Base-by-base conservation (phyloP, 192 early-diverging fungal genomes). In the Umbelopsis isabellina region DNA sequence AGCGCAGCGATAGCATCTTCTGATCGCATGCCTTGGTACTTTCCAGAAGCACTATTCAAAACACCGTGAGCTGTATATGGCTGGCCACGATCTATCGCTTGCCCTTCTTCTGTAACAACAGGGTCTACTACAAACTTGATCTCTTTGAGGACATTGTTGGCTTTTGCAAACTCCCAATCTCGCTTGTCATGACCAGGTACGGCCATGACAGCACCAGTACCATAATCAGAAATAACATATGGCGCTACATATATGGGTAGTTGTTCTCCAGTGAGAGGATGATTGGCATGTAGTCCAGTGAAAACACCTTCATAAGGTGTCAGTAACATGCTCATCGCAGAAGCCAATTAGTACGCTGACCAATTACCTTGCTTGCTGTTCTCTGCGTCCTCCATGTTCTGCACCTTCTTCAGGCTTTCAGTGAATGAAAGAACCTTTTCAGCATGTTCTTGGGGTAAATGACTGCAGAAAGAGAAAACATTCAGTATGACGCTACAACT, bases 161-260 rank as follows among this genome's bases (percentile, higher is more conserved):
- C 75, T 30, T 77, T 72, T 61, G 86, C 84, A 75, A 94, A 94
- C 41, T 85, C 83, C 72, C 80, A 86, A 75, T 94, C 92, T 20
- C 92, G 84, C 74, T 85, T 75, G 51, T 94, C 92, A 69, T 94
- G 91, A 8, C 85, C 91, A 4, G 92, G 92, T 15, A 94, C 92
- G n/a, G 89, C 92, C 92, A 94, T 94, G 22, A 94, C 89, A 3
- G 92, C 91, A 16, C 92, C 92, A 0, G 91, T 91, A 1, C 91
- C 92, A 75, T 94, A 94, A 46, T 89, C 85, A 0, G 88, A 84
- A 1, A 92, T 68, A 0, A 94, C 92, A 74, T 94, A 94, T 47
- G 85, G 84, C 13, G 90, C 87, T 6, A 90, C 81, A 65, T 90
- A 94, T 18, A 94, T 80, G 1, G 92, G 92, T 46, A 94, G 73